These are phyloP conservation scores for Trichosanthes truncata DNA, from an alignment of 306 rosid genomes.

Conservation along the genomic window DNA sequence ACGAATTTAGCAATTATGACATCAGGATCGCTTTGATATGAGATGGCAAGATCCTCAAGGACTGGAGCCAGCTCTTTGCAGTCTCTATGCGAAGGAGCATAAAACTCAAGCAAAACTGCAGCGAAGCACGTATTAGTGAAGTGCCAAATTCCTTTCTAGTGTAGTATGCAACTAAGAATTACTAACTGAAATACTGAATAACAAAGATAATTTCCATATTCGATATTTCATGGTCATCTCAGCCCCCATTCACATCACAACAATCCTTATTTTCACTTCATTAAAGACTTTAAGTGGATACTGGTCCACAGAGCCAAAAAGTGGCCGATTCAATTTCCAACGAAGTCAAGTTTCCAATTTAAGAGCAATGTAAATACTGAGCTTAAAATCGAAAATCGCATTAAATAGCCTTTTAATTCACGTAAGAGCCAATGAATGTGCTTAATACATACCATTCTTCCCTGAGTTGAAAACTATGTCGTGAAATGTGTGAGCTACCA, in stretches of 20 bases:
- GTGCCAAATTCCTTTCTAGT: background rate
- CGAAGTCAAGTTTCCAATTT: background rate
- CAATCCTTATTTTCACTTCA: background rate
- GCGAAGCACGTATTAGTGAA: background rate
- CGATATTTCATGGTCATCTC: background rate
- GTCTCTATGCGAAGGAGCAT: constrained; percentile 86
- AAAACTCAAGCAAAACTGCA: constrained; percentile 80
- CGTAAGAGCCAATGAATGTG: background rate
- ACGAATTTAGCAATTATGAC: constrained; percentile 77
- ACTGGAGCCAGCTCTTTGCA: constrained; percentile 89
- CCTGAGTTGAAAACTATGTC: constrained; percentile 68
- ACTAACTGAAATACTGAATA: background rate
- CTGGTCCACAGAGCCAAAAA: background rate
- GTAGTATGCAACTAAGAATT: background rate
- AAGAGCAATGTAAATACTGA: background rate
- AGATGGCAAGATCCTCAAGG: constrained; percentile 78
- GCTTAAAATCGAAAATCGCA: background rate
- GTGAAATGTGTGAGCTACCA: constrained; percentile 57
- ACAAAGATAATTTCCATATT: too few relatives aligned
- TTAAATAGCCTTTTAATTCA: background rate
- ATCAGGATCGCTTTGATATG: constrained; percentile 53
- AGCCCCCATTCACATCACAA: background rate
- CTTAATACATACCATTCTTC: constrained; percentile 50
- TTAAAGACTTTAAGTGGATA: background rate
- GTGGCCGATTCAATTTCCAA: background rate